These are phyloP conservation scores for Afroboletus lepidellus DNA, from an alignment of 1,284 basidiomycete species.

Conservation along the genomic window DNA sequence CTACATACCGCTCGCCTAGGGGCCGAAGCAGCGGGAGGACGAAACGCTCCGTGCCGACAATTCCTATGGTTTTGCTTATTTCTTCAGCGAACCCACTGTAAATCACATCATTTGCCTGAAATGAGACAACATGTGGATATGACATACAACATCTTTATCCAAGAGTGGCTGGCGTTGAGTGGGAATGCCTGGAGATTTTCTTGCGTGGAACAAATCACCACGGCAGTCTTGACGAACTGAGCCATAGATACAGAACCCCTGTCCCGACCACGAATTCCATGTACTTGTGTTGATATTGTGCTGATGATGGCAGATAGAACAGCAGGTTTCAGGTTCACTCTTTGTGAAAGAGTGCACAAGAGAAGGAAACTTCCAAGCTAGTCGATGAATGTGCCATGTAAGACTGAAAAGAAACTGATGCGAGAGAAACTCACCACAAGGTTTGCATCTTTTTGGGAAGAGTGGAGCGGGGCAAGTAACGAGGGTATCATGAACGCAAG, in stretches of 20 bases:
- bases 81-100: slow-evolving; percentile 51
- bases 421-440: slow-evolving; percentile 47
- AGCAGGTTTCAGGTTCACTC: slow-evolving; percentile 51
- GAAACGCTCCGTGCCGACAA: slow-evolving; percentile 59
- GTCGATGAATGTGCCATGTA: slow-evolving; percentile 1
- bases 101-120: background rate
- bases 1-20: slow-evolving; percentile 44
- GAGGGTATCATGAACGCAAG: slow-evolving; percentile 63
- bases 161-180: slow-evolving; percentile 13
- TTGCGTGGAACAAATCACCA: slow-evolving; percentile 31
- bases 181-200: slow-evolving; percentile 19
- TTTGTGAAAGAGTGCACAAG: slow-evolving; percentile 64
- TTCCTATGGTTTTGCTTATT: slow-evolving; percentile 41
- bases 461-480: slow-evolving; percentile 55
- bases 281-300: slow-evolving; percentile 52
- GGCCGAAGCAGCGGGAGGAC: slow-evolving; percentile 51
- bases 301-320: slow-evolving; percentile 59
- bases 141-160: slow-evolving; percentile 31
- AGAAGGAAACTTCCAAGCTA: slow-evolving; percentile 76
- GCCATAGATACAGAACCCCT: slow-evolving; percentile 21
- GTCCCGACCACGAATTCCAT: slow-evolving; percentile 17
- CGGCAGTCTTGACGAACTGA: slow-evolving; percentile 28
- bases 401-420: background rate
- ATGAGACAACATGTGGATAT: background rate
- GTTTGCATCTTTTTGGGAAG: slow-evolving; percentile 42